Evolutionary conservation across 2,329 filamentous ascomycete genomes (phyloP).

Genomic region (Sporothrix variecibatus): DNA sequence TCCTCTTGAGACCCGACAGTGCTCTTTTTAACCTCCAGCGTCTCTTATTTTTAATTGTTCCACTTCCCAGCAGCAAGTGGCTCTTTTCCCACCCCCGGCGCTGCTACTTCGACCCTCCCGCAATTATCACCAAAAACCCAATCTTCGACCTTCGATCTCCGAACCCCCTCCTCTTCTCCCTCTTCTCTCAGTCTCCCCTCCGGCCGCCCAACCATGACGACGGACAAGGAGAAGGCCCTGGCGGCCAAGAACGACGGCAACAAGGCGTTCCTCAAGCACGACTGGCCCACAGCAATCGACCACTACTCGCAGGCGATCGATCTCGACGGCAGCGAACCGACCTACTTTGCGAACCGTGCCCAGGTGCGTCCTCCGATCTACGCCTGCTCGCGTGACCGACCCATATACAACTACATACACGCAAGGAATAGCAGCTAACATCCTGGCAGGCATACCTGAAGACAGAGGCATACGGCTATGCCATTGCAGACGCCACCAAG

Average conservation of each 20-base stretch:
- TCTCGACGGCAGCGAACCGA: constrained; percentile 77
- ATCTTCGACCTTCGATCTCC: neutral
- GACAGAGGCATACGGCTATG: constrained; percentile 91
- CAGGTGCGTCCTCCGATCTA: constrained; percentile 63
- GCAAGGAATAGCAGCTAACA: constrained; percentile 33
- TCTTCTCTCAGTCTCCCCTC: neutral
- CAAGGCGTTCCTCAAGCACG: constrained; percentile 82
- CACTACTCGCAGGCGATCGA: constrained; percentile 88
- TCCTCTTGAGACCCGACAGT: neutral
- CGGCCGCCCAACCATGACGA: constrained; percentile 34
- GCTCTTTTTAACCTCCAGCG: neutral
- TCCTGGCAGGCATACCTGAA: constrained; percentile 82
- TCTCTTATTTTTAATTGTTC: neutral
- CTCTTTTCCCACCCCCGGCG: neutral
- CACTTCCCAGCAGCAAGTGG: neutral
- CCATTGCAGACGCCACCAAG: constrained; percentile 85
- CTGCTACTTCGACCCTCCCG: neutral
- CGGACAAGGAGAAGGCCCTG: constrained; percentile 66
- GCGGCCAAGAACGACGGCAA: constrained; percentile 93
- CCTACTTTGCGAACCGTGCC: constrained; percentile 92
- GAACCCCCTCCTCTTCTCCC: neutral
- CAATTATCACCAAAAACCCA: neutral
- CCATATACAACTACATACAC: too few relatives aligned
- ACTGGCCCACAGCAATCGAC: constrained; percentile 81
- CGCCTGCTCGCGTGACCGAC: neutral